phyloP scores from a whole-genome alignment of 228 moss, liverwort and hornwort genomes.

The Sphagnum magellanicum region DNA sequence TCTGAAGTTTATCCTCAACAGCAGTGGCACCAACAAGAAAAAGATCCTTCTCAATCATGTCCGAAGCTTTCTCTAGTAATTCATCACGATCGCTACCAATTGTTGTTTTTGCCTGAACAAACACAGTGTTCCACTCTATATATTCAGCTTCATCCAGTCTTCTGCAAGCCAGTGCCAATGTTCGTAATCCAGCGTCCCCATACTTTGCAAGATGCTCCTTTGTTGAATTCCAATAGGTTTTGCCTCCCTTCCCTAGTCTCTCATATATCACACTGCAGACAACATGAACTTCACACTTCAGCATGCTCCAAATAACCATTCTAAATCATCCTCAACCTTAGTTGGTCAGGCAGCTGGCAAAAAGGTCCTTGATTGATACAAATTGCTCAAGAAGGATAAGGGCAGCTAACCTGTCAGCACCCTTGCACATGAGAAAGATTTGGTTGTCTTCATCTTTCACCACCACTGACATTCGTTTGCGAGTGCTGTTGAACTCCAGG shows the following conservation, averaged over 20 bases:
- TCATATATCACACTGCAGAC: conserved; percentile 76
- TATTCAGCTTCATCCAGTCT: conserved; percentile 77
- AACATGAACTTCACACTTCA: background rate
- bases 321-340: no score
- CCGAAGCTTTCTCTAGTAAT: conserved; percentile 7
- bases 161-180: conserved; percentile 80
- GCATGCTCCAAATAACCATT: no score
- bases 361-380: no score
- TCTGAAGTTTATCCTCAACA: conserved; percentile 13
- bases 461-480: conserved; percentile 98
- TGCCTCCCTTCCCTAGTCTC: conserved; percentile 74
- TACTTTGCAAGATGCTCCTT: conserved; percentile 76
- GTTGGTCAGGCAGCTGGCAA: no score
- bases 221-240: conserved; percentile 62
- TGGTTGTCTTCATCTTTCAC: conserved; percentile 65
- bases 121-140: conserved; percentile 61
- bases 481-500: conserved; percentile 73
- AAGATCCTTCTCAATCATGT: conserved; percentile 13
- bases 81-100: conserved; percentile 58
- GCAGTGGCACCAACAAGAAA: conserved; percentile 13
- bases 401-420: conserved; percentile 79
- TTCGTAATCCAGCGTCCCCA: conserved; percentile 93
- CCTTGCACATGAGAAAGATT: conserved; percentile 90
- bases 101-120: conserved; percentile 80
- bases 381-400: no score